These are phyloP conservation scores for Monilinia fructigena DNA, from an alignment of 2,329 filamentous ascomycete genomes.

Conservation along the genomic window DNA sequence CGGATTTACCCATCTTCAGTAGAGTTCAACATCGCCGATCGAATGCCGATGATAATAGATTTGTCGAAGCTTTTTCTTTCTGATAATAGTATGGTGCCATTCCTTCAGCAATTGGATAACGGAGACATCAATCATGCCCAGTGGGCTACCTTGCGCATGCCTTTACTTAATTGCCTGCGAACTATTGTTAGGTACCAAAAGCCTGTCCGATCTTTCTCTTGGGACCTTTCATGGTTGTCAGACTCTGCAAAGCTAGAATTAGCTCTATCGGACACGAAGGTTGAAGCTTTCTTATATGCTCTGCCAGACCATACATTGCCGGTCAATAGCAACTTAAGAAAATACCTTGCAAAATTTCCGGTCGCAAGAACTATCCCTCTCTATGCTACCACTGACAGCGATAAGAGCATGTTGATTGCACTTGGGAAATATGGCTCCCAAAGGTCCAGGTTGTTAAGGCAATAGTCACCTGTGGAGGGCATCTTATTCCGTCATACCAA, in stretches of 20 bases:
- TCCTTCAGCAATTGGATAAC: constrained; percentile 40
- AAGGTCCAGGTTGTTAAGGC: constrained; percentile 41
- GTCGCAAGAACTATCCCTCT: constrained; percentile 48
- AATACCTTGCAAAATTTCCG: constrained; percentile 44
- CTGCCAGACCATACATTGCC: constrained; percentile 31
- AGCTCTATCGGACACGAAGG: constrained; percentile 37
- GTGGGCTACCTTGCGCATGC: constrained; percentile 41
- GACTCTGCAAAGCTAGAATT: constrained; percentile 43
- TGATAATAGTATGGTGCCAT: constrained; percentile 37
- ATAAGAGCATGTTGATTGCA: constrained; percentile 40
- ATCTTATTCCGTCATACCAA: constrained; percentile 28
- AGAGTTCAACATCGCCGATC: not conserved
- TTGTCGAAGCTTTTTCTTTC: constrained; percentile 20
- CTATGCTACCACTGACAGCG: not conserved
- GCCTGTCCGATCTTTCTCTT: not conserved
- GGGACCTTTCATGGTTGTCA: constrained; percentile 45
- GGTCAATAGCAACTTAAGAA: constrained; percentile 43
- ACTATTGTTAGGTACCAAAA: constrained; percentile 41
- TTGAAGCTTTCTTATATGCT: constrained; percentile 51
- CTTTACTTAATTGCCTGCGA: constrained; percentile 39
- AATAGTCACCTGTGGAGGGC: constrained; percentile 42
- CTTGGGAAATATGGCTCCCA: constrained; percentile 48
- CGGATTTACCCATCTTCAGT: constrained; percentile 41
- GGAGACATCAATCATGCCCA: constrained; percentile 29
- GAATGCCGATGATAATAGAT: not conserved